Conservation (phyloP, 2,329 filamentous ascomycete genomes). For the Colletotrichum sansevieriae region DNA sequence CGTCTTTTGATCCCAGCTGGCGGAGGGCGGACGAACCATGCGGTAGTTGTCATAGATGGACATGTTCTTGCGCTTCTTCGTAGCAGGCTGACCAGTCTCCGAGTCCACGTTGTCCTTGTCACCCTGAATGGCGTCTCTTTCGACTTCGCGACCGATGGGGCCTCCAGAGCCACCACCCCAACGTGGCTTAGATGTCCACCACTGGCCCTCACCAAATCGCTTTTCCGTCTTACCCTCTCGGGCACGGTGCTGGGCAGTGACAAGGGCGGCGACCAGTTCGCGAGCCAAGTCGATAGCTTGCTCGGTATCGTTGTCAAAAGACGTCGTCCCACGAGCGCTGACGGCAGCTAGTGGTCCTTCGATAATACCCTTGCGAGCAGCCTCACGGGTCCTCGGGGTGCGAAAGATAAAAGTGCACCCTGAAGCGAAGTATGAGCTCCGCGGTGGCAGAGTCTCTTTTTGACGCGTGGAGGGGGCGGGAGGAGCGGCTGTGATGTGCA, state of each 20-base stretch:
- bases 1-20: conserved; percentile 72
- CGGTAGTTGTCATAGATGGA: conserved; percentile 74
- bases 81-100: conserved; percentile 46
- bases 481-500: conserved; percentile 63
- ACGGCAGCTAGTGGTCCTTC: conserved; percentile 74
- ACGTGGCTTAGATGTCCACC: conserved; percentile 72
- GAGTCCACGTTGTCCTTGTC: conserved; percentile 58
- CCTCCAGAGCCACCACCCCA: conserved; percentile 75
- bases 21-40: conserved; percentile 69
- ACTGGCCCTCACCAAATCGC: conserved; percentile 68
- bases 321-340: conserved; percentile 67
- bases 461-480: conserved; percentile 42
- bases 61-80: conserved; percentile 68
- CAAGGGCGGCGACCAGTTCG: conserved; percentile 70
- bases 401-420: conserved; percentile 72
- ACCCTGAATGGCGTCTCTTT: conserved; percentile 59
- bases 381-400: conserved; percentile 69
- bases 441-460: conserved; percentile 44
- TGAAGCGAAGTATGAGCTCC: conserved; percentile 69
- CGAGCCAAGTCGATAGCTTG: conserved; percentile 72
- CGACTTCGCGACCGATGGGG: conserved; percentile 72
- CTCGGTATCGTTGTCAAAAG: conserved; percentile 67
- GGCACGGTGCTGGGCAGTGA: conserved; percentile 74
- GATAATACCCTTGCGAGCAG: conserved; percentile 69
- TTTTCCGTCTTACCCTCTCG: conserved; percentile 69